phyloP scores from a whole-genome alignment of 306 rosid genomes.

The Senna siamea region DNA sequence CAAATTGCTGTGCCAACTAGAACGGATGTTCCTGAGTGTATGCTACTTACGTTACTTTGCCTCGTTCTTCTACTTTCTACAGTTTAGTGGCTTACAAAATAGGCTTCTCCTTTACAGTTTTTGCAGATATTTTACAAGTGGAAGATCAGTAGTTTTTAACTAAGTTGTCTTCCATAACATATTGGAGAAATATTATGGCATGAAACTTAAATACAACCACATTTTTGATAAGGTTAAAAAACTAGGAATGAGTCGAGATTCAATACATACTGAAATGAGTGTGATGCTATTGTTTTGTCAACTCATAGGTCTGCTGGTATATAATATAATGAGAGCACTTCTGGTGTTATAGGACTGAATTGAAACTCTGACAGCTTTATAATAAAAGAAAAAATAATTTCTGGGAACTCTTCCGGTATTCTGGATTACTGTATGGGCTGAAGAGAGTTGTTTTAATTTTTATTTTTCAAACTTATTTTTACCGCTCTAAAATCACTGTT shows the following conservation, averaged over 20 bases:
- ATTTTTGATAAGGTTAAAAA: background rate
- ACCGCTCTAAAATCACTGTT: background rate
- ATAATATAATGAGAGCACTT: background rate
- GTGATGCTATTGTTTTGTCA: background rate
- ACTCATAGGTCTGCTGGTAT: background rate
- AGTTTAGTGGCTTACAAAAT: slow-evolving; percentile 21
- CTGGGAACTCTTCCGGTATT: slow-evolving; percentile 2
- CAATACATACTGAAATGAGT: background rate
- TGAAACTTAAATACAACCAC: background rate
- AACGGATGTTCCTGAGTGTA: slow-evolving; percentile 97
- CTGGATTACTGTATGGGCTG: background rate
- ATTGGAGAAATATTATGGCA: background rate
- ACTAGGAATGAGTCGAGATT: slow-evolving; percentile 1
- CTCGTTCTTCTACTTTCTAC: slow-evolving; percentile 29
- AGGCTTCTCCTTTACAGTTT: slow-evolving; percentile 19
- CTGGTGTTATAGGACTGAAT: background rate
- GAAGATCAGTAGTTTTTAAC: background rate
- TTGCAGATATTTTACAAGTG: background rate
- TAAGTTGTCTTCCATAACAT: background rate
- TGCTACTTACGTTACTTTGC: slow-evolving; percentile 37
- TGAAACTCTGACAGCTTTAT: background rate
- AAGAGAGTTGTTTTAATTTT: background rate
- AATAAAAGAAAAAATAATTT: slow-evolving; percentile 2
- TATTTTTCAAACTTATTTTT: slow-evolving; percentile 26
- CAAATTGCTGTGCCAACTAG: slow-evolving; percentile 98